Evolutionary conservation across 2,329 filamentous ascomycete genomes (phyloP).

Genomic region (Ambrosiella xylebori): DNA sequence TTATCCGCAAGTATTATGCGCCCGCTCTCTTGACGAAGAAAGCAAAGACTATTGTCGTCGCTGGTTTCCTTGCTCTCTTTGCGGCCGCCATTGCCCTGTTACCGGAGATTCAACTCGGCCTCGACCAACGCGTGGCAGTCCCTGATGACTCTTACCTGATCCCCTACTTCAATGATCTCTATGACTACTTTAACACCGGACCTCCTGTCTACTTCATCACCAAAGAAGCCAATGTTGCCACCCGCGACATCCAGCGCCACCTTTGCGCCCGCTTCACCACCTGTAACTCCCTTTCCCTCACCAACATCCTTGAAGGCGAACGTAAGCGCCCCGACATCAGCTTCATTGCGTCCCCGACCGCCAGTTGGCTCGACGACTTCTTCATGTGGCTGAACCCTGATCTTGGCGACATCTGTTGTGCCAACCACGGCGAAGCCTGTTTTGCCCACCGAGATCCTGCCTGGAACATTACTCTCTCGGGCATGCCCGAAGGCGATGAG

Average conservation of each 20-base stretch:
- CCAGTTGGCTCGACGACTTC: conserved; percentile 95
- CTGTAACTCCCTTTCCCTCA: conserved; percentile 66
- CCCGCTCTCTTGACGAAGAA: conserved; percentile 64
- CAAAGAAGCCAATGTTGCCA: conserved; percentile 59
- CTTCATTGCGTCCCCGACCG: conserved; percentile 73
- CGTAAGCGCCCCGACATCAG: conserved; percentile 76
- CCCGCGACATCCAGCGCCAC: conserved; percentile 60
- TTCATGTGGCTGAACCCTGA: conserved; percentile 91
- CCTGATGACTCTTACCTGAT: conserved; percentile 91
- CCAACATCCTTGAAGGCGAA: conserved; percentile 86
- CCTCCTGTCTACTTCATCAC: conserved; percentile 96
- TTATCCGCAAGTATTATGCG: conserved; percentile 83
- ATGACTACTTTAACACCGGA: conserved; percentile 77
- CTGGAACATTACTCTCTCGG: conserved; percentile 78
- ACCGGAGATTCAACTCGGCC: conserved; percentile 66
- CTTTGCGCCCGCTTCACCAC: conserved; percentile 84
- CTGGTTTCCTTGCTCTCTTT: conserved; percentile 74
- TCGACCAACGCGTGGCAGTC: conserved; percentile 89
- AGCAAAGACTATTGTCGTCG: conserved; percentile 57
- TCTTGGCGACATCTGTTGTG: conserved; percentile 51
- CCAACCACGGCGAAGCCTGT: conserved; percentile 54
- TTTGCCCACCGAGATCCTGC: conserved; percentile 60
- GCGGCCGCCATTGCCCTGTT: conserved; percentile 71
- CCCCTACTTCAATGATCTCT: conserved; percentile 89
- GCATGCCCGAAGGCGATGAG: conserved; percentile 87